Evolutionary conservation across 192 early-diverging fungal genomes (phyloP).

Genomic region (Podila epigama): DNA sequence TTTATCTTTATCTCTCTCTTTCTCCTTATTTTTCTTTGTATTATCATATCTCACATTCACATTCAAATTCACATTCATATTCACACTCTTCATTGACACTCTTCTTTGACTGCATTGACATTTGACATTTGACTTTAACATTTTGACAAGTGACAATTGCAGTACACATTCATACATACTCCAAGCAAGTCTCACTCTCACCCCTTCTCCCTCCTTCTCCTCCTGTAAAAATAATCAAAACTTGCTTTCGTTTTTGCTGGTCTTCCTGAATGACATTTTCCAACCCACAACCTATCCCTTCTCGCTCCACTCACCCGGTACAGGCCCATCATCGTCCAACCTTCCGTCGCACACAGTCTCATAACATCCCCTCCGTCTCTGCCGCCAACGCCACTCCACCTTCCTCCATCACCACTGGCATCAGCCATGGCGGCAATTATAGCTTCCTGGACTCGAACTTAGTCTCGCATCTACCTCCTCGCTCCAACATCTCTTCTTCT

Average conservation of each 20-base stretch:
- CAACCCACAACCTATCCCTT: constrained; percentile 45
- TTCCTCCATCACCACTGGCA: background rate
- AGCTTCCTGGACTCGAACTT: background rate
- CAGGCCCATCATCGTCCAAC: constrained; percentile 39
- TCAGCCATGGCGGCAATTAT: background rate
- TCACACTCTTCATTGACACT: no score
- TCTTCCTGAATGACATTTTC: constrained; percentile 41
- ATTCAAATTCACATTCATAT: background rate
- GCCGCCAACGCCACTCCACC: background rate
- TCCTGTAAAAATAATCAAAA: no score
- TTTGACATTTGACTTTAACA: no score
- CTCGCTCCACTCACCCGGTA: constrained; percentile 43
- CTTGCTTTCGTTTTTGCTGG: background rate
- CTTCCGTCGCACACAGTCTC: constrained; percentile 38
- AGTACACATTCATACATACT: no score
- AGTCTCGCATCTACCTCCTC: constrained; percentile 18
- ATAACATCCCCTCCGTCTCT: background rate
- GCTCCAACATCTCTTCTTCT: constrained; percentile 3
- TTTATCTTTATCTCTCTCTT: background rate
- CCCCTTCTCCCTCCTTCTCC: no score
- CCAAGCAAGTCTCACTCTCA: no score
- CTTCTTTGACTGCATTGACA: no score
- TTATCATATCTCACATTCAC: background rate
- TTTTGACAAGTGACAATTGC: no score
- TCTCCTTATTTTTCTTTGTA: background rate